Percentiles rank a stretch among this genome's conserved stretches.
These are phyloP conservation scores for Leccinum subrobustum DNA, from an alignment of 1,284 basidiomycete genomes.

Conservation along the genomic window DNA sequence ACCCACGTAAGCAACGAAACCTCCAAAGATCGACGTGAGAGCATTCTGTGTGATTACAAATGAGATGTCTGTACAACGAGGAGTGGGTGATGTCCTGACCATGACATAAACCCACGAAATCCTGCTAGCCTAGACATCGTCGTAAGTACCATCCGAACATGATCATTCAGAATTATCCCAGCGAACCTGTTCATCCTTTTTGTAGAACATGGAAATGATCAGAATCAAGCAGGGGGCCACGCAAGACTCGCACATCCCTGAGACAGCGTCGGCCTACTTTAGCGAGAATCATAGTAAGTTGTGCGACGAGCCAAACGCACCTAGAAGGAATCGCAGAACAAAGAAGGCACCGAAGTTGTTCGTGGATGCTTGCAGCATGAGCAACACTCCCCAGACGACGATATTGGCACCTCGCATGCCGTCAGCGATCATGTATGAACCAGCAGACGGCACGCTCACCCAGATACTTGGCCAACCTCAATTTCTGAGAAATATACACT, in stretches of 20 bases:
- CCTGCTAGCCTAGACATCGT: slow-evolving; percentile 43
- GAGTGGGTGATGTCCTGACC: slow-evolving; percentile 35
- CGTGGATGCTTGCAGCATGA: slow-evolving; percentile 61
- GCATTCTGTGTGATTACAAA: slow-evolving; percentile 44
- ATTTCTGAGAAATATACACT: slow-evolving; percentile 61
- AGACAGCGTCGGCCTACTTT: not conserved
- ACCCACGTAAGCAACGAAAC: slow-evolving; percentile 62
- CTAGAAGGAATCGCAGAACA: slow-evolving; percentile 58
- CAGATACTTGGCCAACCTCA: slow-evolving; percentile 39
- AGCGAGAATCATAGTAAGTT: not conserved
- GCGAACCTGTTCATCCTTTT: slow-evolving; percentile 62
- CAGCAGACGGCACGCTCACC: slow-evolving; percentile 35
- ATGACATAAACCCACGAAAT: slow-evolving; percentile 71
- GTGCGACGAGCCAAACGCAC: slow-evolving; percentile 29
- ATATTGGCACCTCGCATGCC: too few species aligned
- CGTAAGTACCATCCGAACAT: not conserved
- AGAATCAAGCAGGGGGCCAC: slow-evolving; percentile 64
- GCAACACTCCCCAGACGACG: not conserved
- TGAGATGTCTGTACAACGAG: not conserved
- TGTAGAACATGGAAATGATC: slow-evolving; percentile 69
- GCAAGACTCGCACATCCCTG: slow-evolving; percentile 67
- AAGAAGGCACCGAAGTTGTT: slow-evolving; percentile 62
- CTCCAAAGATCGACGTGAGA: slow-evolving; percentile 62
- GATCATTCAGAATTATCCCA: not conserved
- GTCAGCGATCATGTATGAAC: too few species aligned